phyloP scores from a whole-genome alignment of 2,329 filamentous ascomycete species.

The Neofusicoccum cordaticola region DNA sequence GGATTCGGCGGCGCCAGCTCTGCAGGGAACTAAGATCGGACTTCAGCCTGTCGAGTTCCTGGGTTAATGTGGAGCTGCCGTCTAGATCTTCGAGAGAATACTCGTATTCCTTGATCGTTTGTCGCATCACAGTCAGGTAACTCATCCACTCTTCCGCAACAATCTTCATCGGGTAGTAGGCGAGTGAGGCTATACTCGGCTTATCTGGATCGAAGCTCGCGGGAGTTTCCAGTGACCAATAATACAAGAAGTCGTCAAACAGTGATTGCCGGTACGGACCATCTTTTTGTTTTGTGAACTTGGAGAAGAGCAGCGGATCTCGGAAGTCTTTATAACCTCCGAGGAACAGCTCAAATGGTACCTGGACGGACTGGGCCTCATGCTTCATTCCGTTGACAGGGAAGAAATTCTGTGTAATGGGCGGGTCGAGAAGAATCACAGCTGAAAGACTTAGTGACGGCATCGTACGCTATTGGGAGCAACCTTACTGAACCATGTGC shows the following conservation, averaged over 20 bases:
- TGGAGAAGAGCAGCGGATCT: not conserved
- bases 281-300: not conserved
- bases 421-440: slow-evolving; percentile 22
- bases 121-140: slow-evolving; percentile 26
- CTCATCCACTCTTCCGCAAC: slow-evolving; percentile 26
- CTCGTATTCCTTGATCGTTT: slow-evolving; percentile 24
- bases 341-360: not conserved
- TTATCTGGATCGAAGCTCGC: slow-evolving; percentile 17
- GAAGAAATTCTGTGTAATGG: slow-evolving; percentile 5
- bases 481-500: slow-evolving; percentile 19
- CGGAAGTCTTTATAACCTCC: slow-evolving; percentile 22
- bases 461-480: no score
- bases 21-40: slow-evolving; percentile 24
- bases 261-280: slow-evolving; percentile 7
- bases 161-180: slow-evolving; percentile 23
- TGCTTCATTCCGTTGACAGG: not conserved
- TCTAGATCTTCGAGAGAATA: slow-evolving; percentile 20
- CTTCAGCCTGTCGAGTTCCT: slow-evolving; percentile 22
- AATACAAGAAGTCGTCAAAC: slow-evolving; percentile 21
- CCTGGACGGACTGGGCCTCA: not conserved
- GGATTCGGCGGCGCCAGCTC: slow-evolving; percentile 25
- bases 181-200: slow-evolving; percentile 19
- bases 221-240: slow-evolving; percentile 18
- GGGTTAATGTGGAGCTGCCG: not conserved
- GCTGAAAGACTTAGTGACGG: not conserved